These are phyloP conservation scores for Hypoxylon subgilvum DNA, from an alignment of 495 filamentous ascomycete species.

Conservation along the genomic window DNA sequence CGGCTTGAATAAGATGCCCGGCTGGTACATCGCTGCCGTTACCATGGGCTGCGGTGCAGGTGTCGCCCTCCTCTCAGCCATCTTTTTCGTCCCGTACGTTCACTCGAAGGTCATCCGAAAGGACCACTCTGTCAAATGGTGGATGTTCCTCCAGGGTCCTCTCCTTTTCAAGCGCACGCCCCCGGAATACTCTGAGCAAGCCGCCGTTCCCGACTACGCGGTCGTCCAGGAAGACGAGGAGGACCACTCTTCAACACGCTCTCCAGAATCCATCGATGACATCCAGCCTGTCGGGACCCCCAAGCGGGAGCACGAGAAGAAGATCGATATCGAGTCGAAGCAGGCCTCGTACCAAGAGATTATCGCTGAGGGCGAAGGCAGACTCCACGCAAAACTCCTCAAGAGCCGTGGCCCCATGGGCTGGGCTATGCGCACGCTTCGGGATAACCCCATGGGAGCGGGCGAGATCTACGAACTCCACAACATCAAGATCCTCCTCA, in stretches of 20 bases:
- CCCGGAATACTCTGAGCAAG: constrained; percentile 49
- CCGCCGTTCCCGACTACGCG: constrained; percentile 48
- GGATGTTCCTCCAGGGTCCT: constrained; percentile 59
- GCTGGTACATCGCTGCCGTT: constrained; percentile 61
- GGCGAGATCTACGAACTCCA: constrained; percentile 70
- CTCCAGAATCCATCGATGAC: constrained; percentile 24
- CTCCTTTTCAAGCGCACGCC: constrained; percentile 56
- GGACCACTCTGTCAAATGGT: constrained; percentile 61
- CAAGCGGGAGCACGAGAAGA: constrained; percentile 51
- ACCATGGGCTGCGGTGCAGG: constrained; percentile 61
- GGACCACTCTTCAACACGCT: constrained; percentile 17
- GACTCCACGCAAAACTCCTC: constrained; percentile 60
- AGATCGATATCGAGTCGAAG: constrained; percentile 47
- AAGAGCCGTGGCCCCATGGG: constrained; percentile 66
- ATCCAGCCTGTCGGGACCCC: constrained; percentile 8
- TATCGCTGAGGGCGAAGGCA: constrained; percentile 55
- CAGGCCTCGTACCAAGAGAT: constrained; percentile 63
- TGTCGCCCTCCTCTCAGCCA: constrained; percentile 55
- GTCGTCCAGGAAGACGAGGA: constrained; percentile 40
- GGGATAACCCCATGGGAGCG: constrained; percentile 69
- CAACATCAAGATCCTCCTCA: constrained; percentile 64
- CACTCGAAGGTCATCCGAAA: constrained; percentile 61
- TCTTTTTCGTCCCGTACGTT: constrained; percentile 67
- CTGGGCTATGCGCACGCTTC: constrained; percentile 75
- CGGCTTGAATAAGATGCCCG: constrained; percentile 60